Conservation (phyloP, 768 basidiomycete species). For the Russula sp. region DNA sequence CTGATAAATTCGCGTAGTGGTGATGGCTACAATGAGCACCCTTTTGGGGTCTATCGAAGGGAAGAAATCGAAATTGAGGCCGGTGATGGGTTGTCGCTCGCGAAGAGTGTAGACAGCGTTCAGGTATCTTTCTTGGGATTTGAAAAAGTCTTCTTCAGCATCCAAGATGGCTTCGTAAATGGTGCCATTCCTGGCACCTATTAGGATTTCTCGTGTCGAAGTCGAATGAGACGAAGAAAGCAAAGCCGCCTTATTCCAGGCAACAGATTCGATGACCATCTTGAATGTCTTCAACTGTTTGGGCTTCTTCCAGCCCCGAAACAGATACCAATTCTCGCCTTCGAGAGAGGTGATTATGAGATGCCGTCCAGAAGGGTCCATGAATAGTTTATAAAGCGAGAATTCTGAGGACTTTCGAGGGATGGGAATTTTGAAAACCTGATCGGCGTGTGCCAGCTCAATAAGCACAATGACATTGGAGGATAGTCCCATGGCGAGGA, state of each 20-base stretch:
- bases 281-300: conserved; percentile 75
- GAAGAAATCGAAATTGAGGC: conserved; percentile 78
- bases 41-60: conserved; percentile 59
- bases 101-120: conserved; percentile 73
- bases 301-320: conserved; percentile 76
- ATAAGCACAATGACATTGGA: conserved; percentile 83
- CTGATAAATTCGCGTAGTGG: conserved; percentile 86
- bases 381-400: conserved; percentile 77
- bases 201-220: conserved; percentile 79
- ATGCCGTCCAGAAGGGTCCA: conserved; percentile 92
- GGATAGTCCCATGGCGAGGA: conserved; percentile 78
- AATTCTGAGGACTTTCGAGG: conserved; percentile 73
- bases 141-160: conserved; percentile 89
- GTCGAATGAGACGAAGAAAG: conserved; percentile 63
- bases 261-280: conserved; percentile 85
- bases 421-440: conserved; percentile 77
- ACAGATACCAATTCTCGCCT: conserved; percentile 94
- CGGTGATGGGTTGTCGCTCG: conserved; percentile 80
- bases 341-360: conserved; percentile 80
- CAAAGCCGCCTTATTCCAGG: conserved; percentile 78
- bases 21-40: conserved; percentile 76
- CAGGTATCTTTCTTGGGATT: conserved; percentile 78
- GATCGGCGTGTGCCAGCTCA: conserved; percentile 83
- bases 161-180: conserved; percentile 90
- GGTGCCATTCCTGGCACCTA: conserved; percentile 80